Conservation (phyloP, 768 basidiomycete species). For the Phanerochaete carnosa region DNA sequence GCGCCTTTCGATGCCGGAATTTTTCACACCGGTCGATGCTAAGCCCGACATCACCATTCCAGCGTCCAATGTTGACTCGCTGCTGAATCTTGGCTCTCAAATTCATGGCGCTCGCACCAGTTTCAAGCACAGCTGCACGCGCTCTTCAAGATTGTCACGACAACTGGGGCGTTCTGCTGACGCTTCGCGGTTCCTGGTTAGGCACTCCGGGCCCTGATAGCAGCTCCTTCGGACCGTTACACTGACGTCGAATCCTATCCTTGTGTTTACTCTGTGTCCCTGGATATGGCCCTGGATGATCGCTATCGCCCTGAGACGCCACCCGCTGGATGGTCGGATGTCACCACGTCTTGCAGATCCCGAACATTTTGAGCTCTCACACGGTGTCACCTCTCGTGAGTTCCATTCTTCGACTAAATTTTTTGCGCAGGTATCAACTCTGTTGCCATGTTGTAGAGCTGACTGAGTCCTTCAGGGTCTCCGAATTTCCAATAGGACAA, state of each 20-base stretch:
- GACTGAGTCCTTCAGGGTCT: not conserved
- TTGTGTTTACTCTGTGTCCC: not conserved
- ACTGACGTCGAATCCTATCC: slow-evolving; percentile 2
- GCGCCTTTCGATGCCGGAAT: not conserved
- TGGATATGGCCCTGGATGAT: not conserved
- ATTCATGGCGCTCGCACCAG: not conserved
- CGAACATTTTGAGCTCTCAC: not conserved
- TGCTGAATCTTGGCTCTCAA: not conserved
- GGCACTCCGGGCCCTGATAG: not conserved
- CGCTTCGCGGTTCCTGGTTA: not conserved
- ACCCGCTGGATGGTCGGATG: not conserved
- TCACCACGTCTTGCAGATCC: not conserved
- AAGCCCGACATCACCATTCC: not conserved
- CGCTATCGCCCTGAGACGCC: not conserved
- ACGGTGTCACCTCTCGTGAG: not conserved
- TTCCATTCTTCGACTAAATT: not conserved
- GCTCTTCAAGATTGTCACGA: slow-evolving; percentile 8
- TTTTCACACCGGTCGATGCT: not conserved
- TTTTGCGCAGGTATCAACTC: not conserved
- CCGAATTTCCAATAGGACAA: not conserved
- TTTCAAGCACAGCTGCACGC: not conserved
- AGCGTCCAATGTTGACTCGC: not conserved
- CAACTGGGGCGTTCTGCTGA: not conserved
- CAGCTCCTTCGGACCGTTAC: not conserved
- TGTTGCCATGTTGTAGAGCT: not conserved